Evolutionary conservation across 2,329 filamentous ascomycete species (phyloP), one percentile per base, ranked within the genome.

Genomic region (Parasarocladium wereldwijsianum): DNA sequence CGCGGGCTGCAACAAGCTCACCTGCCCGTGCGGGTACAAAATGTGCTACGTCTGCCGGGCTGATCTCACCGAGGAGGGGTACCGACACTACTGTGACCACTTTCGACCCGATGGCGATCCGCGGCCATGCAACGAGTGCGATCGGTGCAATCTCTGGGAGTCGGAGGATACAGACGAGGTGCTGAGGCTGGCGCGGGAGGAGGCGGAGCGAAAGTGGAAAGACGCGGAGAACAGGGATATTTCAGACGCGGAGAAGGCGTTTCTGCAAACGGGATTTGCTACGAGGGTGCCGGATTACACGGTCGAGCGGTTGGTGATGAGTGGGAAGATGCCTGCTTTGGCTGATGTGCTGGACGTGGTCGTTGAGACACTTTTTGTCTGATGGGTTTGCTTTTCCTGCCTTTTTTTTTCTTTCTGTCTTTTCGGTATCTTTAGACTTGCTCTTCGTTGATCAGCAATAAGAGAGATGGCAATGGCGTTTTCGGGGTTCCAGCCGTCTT

Each of bases 31-130:
- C 54, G 90, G 90, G 7, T 96, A 96, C 56, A 79, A 81, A 42
- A 96, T 96, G 87, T 98, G 90, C 52, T 98, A 98, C 47, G 73
- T 96, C 26, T 98, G 90, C 52, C 81, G 90, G 23, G 77, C 77
- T 41, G 76, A 83, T 43, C 71, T 78, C 26, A 59, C 63, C 33
- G 60, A 69, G 29, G 77, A 86, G 49, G 86, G 87, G 1, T 96
- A 98, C 52, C 66, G 74, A 22, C 90, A 98, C 53, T 98, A 94
- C 47, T 98, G 90, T 50, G 81, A 93, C 49, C 90, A 96, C 54
- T 96, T 96, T 51, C 70, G 90, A 7, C 77, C 82, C 8, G 69
- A 80, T 36, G 82, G 79, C 0, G 84, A 86, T 28, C 60, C 64
- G 13, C 67, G 70, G 10, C 61, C 64, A 10, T 98, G 90, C 50